Evolutionary conservation across 2,329 filamentous ascomycete species (phyloP), one percentile per base, ranked within the genome.

Genomic region (Gyromitra esculenta): DNA sequence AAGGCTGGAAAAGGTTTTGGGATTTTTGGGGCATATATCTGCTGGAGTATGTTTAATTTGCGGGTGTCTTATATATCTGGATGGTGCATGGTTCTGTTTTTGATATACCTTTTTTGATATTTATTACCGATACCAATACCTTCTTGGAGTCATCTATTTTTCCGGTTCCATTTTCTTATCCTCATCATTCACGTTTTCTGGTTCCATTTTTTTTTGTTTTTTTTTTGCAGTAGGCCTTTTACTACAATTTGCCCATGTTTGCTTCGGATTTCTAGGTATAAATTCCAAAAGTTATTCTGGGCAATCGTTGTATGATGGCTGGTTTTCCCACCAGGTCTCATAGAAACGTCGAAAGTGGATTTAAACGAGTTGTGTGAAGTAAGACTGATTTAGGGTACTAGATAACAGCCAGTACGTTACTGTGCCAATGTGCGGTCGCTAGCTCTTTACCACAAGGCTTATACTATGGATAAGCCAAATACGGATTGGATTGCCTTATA

Each of bases 51-150:
- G 74, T 73, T 77, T 76, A 71, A 67, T 68, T 72, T 76, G 67
- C 60, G 70, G 75, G 65, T 67, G 73, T 73, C 52, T 71, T 75
- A 67, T 76, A 73, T 76, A 76, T 76, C 64, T 75, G 65, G 66
- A 73, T 67, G 76, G 78, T 78, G 68, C 76, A 68, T 73, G 75
- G 73, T 72, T 76, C 72, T 75, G 41, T 78, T 72, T 73, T 78
- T 77, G 60, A 41, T 77, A 66, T 75, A 63, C 65, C 18, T 67
- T 71, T 60, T 54, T 63, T 77, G 57, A 66, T 69, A 56, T 79
- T 71, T 76, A 54, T 69, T 67, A 60, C 31, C 39, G 66, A 63
- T 72, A 72, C 54, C 73, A 54, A 63, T 56, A 59, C 39, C 54
- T 59, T 65, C 57, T 66, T 73, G 52, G 56, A 65, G 57, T 68